Conservation (phyloP, 768 basidiomycete genomes). For the Xanthoconium stramineum region DNA sequence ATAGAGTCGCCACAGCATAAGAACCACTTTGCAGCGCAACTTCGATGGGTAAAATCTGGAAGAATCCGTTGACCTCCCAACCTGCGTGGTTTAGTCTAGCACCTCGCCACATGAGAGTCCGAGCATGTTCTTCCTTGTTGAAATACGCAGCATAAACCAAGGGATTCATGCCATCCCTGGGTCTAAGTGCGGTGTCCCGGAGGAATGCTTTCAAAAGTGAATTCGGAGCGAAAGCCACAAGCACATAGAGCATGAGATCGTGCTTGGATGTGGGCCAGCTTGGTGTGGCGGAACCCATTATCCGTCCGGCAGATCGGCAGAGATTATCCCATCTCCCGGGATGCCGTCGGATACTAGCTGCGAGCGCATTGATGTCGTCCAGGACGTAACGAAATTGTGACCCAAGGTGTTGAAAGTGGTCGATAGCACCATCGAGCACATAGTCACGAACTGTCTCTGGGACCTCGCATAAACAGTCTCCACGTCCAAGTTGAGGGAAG, state of each 20-base stretch:
- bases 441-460: neutral
- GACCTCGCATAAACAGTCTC: rapidly evolving
- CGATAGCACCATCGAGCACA: neutral
- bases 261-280: neutral
- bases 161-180: neutral
- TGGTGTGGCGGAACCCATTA: no score
- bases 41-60: neutral
- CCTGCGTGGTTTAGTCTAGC: neutral
- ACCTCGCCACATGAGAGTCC: neutral
- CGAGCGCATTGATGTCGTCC: neutral
- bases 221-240: neutral
- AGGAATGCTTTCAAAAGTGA: neutral
- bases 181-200: neutral
- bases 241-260: neutral
- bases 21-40: neutral
- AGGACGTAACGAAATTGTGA: neutral
- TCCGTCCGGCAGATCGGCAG: neutral
- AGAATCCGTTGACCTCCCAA: neutral
- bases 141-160: neutral
- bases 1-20: neutral
- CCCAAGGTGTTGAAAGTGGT: neutral
- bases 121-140: neutral
- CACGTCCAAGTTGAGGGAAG: neutral
- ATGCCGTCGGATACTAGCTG: neutral
- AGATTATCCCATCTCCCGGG: neutral